phyloP scores from a whole-genome alignment of 1,139 yeast species.

The Geotrichum candidum region DNA sequence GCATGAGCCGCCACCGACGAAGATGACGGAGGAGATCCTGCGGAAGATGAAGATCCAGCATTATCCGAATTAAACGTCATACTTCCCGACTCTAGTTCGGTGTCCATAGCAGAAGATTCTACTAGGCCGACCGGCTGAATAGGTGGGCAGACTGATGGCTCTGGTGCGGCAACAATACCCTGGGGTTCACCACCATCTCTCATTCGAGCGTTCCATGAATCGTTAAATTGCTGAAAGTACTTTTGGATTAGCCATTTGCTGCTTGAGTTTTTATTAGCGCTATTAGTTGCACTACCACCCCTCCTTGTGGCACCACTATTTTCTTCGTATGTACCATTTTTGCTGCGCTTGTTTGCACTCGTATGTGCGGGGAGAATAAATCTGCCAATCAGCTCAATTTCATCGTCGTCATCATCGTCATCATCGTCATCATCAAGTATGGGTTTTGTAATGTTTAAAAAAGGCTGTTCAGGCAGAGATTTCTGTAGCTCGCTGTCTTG shows the following conservation, averaged over 20 bases:
- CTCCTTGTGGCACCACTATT: background rate
- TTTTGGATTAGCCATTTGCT: conserved; percentile 16
- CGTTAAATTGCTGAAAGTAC: conserved; percentile 17
- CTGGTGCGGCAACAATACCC: conserved; percentile 48
- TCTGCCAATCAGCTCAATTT: conserved; percentile 15
- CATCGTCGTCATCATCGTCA: conserved; percentile 8
- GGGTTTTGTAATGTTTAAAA: background rate
- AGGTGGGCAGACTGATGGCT: conserved; percentile 45
- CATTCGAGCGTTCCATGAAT: conserved; percentile 17
- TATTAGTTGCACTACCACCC: background rate
- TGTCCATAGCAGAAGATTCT: conserved; percentile 15
- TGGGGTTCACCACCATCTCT: conserved; percentile 43
- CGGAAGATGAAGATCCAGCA: conserved; percentile 19
- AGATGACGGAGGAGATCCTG: background rate
- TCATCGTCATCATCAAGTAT: conserved; percentile 1
- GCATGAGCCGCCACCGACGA: background rate
- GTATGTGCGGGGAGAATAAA: conserved; percentile 10
- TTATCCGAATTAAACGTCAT: conserved; percentile 16
- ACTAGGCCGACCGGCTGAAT: conserved; percentile 48
- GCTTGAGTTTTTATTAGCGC: background rate
- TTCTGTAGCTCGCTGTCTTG: background rate
- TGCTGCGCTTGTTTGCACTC: background rate
- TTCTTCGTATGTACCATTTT: background rate
- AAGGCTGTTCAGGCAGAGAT: background rate
- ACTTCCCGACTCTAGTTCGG: conserved; percentile 1